Base-by-base conservation (phyloP, 2,329 filamentous ascomycete genomes). In the Venturia pyrina region DNA sequence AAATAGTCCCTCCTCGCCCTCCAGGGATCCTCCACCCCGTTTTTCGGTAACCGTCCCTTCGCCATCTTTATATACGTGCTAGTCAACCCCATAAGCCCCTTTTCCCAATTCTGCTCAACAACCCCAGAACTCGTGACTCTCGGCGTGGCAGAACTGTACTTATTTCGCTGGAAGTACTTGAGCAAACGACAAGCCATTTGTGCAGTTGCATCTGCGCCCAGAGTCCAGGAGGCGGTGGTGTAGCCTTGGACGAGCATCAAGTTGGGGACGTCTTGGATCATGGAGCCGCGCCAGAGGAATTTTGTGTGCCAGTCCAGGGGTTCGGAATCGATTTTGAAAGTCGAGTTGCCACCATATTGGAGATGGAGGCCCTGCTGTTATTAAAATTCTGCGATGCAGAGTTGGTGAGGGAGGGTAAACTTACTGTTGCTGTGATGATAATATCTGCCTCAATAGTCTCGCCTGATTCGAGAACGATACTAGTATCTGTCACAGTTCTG, bases 221-320 rank as follows among this genome's bases (percentile, higher is more conserved):
- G 76, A 0, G 86, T 88, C 86, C 87, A 89, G 0, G 82, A 80
- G 0, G 81, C 81, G 43, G 85, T 82, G 37, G 80, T 80, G 73
- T 88, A 89, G 4, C 87, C 87, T 10, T 86, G 76, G 15, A 85
- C 78, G 70, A 85, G 79, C 28, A 81, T 75, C 8, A 84, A 66
- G 71, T 89, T 89, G 1, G 87, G 87, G 1, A 89, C 74, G 60
- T 83, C 83, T 68, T 87, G 79, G 0, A 89, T 72, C 86, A 89
- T 87, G 59, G 79, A 75, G 8, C 80, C 77, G 69, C 83, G 83
- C 86, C 86, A 89, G 15, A 83, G 73, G 72, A 82, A 87, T 64
- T 83, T 83, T 2, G 78, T 73, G 0, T 78, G 72, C 0, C 82
- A 67, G 6, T 82, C 70, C 46, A 85, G 69, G 0, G 73, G 71